These are phyloP conservation scores for Fusarium temperatum DNA, from an alignment of 2,329 filamentous ascomycete species.

Conservation along the genomic window DNA sequence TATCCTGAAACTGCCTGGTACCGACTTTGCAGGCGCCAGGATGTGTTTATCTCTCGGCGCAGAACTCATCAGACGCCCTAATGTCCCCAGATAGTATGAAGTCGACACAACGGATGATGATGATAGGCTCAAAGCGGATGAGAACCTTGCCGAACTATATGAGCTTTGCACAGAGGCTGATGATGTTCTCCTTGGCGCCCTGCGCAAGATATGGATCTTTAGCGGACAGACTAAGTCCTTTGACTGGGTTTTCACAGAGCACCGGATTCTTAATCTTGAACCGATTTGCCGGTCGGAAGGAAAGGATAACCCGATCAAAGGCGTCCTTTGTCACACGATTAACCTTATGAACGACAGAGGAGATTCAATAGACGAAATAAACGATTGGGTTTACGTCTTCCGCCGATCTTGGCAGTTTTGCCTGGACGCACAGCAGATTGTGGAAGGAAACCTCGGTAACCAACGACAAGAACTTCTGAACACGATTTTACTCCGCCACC, in stretches of 20 bases:
- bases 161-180: conserved; percentile 1
- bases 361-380: too few relatives aligned
- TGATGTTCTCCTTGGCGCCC: not conserved
- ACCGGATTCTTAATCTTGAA: too few relatives aligned
- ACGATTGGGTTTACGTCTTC: not conserved
- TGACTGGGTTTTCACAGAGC: not conserved
- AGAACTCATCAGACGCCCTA: not conserved
- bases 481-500: not conserved
- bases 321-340: too few relatives aligned
- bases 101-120: not conserved
- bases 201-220: not conserved
- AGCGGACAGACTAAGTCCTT: not conserved
- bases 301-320: too few relatives aligned
- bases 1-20: not conserved
- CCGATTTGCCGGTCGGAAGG: too few relatives aligned
- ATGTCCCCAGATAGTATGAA: not conserved
- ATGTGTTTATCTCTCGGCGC: not conserved
- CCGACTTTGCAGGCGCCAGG: not conserved
- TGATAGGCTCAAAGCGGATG: not conserved
- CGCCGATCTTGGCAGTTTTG: conserved; percentile 15
- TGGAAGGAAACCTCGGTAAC: not conserved
- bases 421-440: conserved; percentile 1
- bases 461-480: not conserved
- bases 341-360: too few relatives aligned
- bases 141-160: not conserved